Percentiles rank a stretch among this genome's conserved stretches.
Evolutionary conservation across 1,284 basidiomycete species (phyloP).

Genomic region (Chalciporus piperatoides): DNA sequence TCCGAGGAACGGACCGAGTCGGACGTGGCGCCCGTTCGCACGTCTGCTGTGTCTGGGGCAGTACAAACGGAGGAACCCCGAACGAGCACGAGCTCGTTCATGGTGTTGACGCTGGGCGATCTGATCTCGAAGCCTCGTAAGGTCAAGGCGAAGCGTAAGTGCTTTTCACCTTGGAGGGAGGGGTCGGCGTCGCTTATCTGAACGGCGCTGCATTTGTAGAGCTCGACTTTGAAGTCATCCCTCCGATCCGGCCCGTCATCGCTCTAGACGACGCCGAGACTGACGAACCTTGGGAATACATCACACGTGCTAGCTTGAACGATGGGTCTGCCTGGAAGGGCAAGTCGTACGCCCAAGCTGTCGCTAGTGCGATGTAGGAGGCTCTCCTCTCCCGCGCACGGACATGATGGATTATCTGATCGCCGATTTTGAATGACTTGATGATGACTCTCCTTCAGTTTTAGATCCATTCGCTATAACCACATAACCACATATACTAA

Average conservation of each 20-base stretch:
- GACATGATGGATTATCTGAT: slow-evolving; percentile 3
- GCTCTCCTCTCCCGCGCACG: background rate
- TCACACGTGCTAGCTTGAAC: slow-evolving; percentile 35
- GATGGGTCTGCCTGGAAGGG: slow-evolving; percentile 37
- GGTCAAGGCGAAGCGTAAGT: slow-evolving; percentile 29
- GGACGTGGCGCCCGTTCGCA: background rate
- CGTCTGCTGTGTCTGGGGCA: background rate
- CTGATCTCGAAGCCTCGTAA: slow-evolving; percentile 23
- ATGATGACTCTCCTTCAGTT: slow-evolving; percentile 18
- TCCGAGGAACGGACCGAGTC: slow-evolving; percentile 6
- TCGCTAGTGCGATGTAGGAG: slow-evolving; percentile 27
- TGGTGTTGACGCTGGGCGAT: slow-evolving; percentile 27
- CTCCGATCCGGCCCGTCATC: slow-evolving; percentile 41
- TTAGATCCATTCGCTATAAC: slow-evolving; percentile 11
- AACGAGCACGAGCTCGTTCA: slow-evolving; percentile 11
- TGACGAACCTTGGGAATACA: slow-evolving; percentile 46
- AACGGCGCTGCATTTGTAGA: slow-evolving; percentile 10
- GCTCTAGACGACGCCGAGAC: slow-evolving; percentile 39
- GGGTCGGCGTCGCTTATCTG: slow-evolving; percentile 3
- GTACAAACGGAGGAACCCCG: slow-evolving; percentile 1
- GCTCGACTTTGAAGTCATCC: slow-evolving; percentile 43
- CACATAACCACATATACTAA: slow-evolving; percentile 2
- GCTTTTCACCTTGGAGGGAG: background rate
- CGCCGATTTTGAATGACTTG: background rate
- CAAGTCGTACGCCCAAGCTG: slow-evolving; percentile 44